These are phyloP conservation scores for Nicotiana knightiana DNA, from an alignment of 257 asterid genomes.

Conservation along the genomic window DNA sequence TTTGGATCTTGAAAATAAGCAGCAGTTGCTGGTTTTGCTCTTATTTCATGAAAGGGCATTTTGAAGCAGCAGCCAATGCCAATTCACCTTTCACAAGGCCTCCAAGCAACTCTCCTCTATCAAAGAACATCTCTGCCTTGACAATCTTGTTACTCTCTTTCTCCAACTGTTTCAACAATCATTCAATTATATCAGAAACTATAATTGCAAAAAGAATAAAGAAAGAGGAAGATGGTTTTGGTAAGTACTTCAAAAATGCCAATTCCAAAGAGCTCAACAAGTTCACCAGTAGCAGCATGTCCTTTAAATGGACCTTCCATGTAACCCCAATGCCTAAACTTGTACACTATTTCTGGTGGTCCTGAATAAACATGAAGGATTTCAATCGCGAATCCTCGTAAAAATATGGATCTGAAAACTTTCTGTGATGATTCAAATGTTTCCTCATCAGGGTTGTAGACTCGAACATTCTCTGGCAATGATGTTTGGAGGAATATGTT, in stretches of 20 bases:
- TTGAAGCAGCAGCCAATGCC: neutral
- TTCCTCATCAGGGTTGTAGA: constrained; percentile 54
- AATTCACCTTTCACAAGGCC: constrained; percentile 40
- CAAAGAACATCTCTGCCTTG: constrained; percentile 48
- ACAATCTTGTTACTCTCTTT: constrained; percentile 43
- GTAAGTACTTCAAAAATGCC: constrained; percentile 42
- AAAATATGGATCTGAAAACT: constrained; percentile 45
- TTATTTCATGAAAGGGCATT: constrained; percentile 36
- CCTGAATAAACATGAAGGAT: constrained; percentile 66
- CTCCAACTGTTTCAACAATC: constrained; percentile 30
- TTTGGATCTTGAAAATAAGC: neutral
- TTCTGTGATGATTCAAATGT: constrained; percentile 48
- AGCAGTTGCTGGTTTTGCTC: neutral
- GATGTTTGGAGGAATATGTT: constrained; percentile 63
- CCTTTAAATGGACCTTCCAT: constrained; percentile 63
- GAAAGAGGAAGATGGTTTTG: neutral
- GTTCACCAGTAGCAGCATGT: constrained; percentile 53
- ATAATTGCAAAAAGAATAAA: neutral
- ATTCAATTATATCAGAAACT: neutral
- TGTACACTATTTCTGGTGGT: constrained; percentile 55
- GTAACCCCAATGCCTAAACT: constrained; percentile 80
- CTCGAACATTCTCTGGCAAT: constrained; percentile 43
- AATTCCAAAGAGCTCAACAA: constrained; percentile 45
- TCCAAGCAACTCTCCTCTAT: constrained; percentile 54
- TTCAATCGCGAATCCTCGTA: constrained; percentile 68